Evolutionary conservation across 305 asterid species (phyloP), one percentile per base, ranked within the genome.

Genomic region (Fraxinus paxiana): DNA sequence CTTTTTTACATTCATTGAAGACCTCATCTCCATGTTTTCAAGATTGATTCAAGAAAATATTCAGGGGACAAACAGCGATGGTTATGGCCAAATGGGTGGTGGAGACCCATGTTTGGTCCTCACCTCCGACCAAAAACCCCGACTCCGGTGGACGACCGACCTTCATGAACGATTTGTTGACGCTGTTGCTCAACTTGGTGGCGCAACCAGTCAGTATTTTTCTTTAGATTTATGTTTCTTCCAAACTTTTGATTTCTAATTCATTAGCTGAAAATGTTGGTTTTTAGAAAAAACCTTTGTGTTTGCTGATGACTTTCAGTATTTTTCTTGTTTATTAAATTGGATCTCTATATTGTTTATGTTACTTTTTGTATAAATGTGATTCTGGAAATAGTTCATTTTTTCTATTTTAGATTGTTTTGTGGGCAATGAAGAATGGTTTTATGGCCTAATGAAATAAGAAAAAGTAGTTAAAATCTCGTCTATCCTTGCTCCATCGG

Each of bases 151-250:
- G 98, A 94, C 98, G 6, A 88, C 91, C 38, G 97, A 94, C 84
- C 97, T 92, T 75, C 98, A 92, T 71, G 98, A 92, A 46, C 92
- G 97, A 77, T 94, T 94, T 71, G 90, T 94, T 59, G 98, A 94
- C 72, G 97, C 97, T 83, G 97, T 94, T 59, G 87, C 96, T 79
- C 97, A 94, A 87, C 98, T 94, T 67, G 98, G 98, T 75, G 98
- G 98, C 56, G 72, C 28, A 43, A 2, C n/a, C 33, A 61, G 70
- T 61, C 33, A 61, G 70, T 61, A 61, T 61, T 61, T 61, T 61
- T 61, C 70, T 6, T 61, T 61, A 20, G 31, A 51, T 51, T 51
- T 51, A n/a, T 48, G 5, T 51, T n/a, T 51, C 61, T 51, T 51
- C 22, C 22, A 51, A 6, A 13, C 56, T 46, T 43, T 12, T 46